phyloP scores from a whole-genome alignment of 345 rosid genomes.

The Rhizophora mangle region DNA sequence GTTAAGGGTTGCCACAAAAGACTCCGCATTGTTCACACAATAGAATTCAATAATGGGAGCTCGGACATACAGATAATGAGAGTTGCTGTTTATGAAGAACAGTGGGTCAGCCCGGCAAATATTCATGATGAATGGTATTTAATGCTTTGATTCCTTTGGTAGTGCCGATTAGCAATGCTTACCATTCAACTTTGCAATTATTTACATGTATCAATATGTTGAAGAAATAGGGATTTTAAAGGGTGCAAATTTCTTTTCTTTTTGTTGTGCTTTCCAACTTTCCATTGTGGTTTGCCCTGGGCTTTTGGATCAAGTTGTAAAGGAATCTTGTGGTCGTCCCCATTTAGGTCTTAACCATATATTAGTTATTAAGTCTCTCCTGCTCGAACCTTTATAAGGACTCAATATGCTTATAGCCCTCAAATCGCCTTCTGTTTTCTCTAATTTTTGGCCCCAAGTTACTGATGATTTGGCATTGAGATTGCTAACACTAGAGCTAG shows the following conservation, averaged over 20 bases:
- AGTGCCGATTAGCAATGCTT: background rate
- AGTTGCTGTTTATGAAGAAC: constrained; percentile 88
- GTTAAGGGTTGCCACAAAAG: constrained; percentile 98
- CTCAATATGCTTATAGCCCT: no score
- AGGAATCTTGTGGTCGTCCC: no score
- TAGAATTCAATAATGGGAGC: constrained; percentile 75
- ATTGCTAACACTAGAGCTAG: background rate
- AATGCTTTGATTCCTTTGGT: constrained; percentile 1
- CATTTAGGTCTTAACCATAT: no score
- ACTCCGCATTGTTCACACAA: constrained; percentile 81
- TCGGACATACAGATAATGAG: constrained; percentile 83
- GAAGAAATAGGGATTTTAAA: no score
- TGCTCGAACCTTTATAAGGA: no score
- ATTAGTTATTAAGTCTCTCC: no score
- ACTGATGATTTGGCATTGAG: no score
- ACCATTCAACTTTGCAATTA: background rate
- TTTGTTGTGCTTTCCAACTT: no score
- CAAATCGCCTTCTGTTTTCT: no score
- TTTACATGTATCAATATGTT: background rate
- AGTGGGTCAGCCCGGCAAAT: constrained; percentile 77
- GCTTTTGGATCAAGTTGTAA: background rate
- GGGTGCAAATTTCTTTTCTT: no score
- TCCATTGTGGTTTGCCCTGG: background rate
- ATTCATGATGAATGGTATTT: constrained; percentile 56
- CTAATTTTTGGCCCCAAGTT: no score